Evolutionary conservation across 2,329 filamentous ascomycete species (phyloP).

Genomic region (Diatrype stigma): DNA sequence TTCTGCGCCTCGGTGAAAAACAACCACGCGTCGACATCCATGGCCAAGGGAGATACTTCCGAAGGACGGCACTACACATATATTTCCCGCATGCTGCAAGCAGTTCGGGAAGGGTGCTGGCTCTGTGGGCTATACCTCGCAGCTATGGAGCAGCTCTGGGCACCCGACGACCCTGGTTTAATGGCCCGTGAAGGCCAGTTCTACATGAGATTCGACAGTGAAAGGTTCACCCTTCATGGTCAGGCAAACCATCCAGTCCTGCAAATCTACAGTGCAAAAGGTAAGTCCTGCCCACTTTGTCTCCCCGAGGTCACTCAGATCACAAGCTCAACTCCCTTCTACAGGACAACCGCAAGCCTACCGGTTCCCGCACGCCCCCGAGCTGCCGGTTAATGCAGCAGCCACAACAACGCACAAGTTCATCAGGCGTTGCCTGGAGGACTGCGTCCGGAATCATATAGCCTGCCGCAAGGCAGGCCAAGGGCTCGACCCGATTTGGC

Average conservation of each 20-base stretch:
- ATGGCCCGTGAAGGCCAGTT: not conserved
- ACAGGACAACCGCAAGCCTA: constrained; percentile 1
- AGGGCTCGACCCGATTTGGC: not conserved
- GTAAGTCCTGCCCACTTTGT: not conserved
- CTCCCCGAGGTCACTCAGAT: not conserved
- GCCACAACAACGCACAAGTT: constrained; percentile 1
- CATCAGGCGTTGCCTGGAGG: not conserved
- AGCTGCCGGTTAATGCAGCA: not conserved
- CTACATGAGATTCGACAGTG: constrained; percentile 1
- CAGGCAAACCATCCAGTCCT: not conserved
- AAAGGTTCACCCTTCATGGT: constrained; percentile 2
- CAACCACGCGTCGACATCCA: not conserved
- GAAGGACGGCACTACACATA: not conserved
- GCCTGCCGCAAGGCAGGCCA: not conserved
- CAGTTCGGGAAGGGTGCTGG: constrained; percentile 1
- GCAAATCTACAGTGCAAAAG: constrained; percentile 2
- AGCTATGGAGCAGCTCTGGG: constrained; percentile 1
- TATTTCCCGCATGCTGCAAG: not conserved
- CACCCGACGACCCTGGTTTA: not conserved
- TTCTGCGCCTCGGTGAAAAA: not conserved
- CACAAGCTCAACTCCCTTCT: not conserved
- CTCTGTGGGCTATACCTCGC: not conserved
- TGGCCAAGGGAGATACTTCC: not conserved
- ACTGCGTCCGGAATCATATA: not conserved
- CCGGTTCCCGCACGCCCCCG: not conserved